Evolutionary conservation across 176 grass and related monocot genomes (phyloP), one percentile per base, ranked within the genome.

Genomic region (Phoenix roebelenii): DNA sequence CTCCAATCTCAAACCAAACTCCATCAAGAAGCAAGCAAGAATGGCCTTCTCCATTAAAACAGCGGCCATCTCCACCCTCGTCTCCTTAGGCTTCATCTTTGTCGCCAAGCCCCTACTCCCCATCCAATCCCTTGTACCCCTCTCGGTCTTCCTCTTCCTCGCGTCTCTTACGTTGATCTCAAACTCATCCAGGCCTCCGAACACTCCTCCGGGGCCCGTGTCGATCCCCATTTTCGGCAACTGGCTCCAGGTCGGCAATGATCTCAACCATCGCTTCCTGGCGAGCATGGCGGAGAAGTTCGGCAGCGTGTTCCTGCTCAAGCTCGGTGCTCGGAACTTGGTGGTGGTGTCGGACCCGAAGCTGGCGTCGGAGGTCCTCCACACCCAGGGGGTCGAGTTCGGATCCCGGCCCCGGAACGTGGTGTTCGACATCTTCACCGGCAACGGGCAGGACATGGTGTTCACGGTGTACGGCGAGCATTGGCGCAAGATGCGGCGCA

Each of bases 401-500:
- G 65, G 65, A 7, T 68, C 65, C 22, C 65, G 65, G 28, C 65
- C 65, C n/a, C 65, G 65, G 51, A 68, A 68, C 52, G 50, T 68
- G 18, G 65, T 68, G 26, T 68, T 51, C 52, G 65, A 68, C 52
- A 68, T 68, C 52, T 68, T 68, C 65, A 68, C 65, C 2, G 65
- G 16, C 28, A 44, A 39, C 18, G 65, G 52, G 26, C 52, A 55
- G 52, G 65, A 68, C 52, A 68, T 68, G 65, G 65, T 68, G 25
- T 68, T 68, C 51, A 68, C 65, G 14, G 65, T 55, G 52, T 68
- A 68, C n/a, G 65, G 65, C 65, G 65, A 68, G 52, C 65, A 68
- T n/a, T 68, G 65, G 65, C 65, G 65, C 65, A 68, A 57, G 65
- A 68, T 68, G 65, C 52, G 65, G 4, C 65, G 65, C 4, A 68